Conservation (phyloP, 2,329 filamentous ascomycete species). For the Cryphonectria nitschkei region DNA sequence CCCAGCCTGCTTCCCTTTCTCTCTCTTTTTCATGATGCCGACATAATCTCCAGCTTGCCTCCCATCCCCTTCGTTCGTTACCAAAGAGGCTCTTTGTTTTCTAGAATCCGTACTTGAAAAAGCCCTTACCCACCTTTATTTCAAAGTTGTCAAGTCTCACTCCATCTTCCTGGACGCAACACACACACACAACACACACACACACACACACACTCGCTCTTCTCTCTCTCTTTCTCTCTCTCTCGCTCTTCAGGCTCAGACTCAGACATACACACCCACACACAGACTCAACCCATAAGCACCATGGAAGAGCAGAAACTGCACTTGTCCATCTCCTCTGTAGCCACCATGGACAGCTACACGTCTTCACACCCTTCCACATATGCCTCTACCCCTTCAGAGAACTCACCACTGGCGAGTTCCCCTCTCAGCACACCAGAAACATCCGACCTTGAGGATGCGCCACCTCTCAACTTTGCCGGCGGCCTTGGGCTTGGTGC, state of each 20-base stretch:
- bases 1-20: conserved; percentile 1
- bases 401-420: conserved; percentile 30
- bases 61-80: conserved; percentile 16
- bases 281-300: background rate
- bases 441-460: conserved; percentile 29
- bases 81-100: conserved; percentile 25
- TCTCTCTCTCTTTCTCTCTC: too few species aligned
- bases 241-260: too few species aligned
- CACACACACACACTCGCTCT: background rate
- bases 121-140: background rate
- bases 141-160: conserved; percentile 1
- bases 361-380: conserved; percentile 22
- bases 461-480: conserved; percentile 21
- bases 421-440: conserved; percentile 29
- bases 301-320: conserved; percentile 10
- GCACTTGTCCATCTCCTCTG: background rate
- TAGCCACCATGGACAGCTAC: conserved; percentile 28
- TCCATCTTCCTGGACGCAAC: background rate
- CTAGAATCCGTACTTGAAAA: background rate
- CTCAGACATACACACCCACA: background rate
- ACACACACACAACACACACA: background rate
- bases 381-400: conserved; percentile 24
- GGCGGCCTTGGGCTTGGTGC: conserved; percentile 21
- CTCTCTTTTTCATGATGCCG: conserved; percentile 5
- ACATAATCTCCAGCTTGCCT: conserved; percentile 10